These are phyloP conservation scores for Cantharellus cinnabarinus DNA, from an alignment of 768 basidiomycete genomes.

Conservation along the genomic window DNA sequence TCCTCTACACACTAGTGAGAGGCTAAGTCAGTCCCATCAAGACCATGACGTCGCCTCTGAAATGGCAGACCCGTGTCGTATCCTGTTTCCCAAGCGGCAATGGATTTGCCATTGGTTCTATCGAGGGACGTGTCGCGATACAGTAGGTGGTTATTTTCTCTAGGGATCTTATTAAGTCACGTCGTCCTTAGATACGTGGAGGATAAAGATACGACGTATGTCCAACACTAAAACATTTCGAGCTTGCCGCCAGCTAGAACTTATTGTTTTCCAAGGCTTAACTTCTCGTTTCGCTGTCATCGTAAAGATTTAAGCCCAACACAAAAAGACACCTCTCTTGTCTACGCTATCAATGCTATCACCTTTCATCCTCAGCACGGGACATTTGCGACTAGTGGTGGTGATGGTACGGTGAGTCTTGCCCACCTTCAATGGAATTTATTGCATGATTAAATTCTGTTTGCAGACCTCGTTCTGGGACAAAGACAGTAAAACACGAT, in stretches of 20 bases:
- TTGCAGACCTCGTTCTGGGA: slow-evolving; percentile 14
- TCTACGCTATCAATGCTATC: slow-evolving; percentile 72
- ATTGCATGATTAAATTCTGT: not conserved
- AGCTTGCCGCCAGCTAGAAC: not conserved
- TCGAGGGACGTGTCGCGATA: slow-evolving; percentile 20
- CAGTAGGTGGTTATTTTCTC: slow-evolving; percentile 17
- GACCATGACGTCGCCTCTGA: slow-evolving; percentile 19
- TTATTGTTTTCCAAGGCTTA: slow-evolving; percentile 26
- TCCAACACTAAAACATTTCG: slow-evolving; percentile 1
- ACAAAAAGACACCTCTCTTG: slow-evolving; percentile 42
- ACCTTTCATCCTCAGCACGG: slow-evolving; percentile 69
- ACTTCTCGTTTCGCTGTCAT: slow-evolving; percentile 80
- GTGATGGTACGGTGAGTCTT: slow-evolving; percentile 10
- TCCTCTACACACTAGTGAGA: not conserved
- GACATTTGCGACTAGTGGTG: slow-evolving; percentile 53
- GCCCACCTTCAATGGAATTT: not conserved
- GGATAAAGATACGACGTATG: slow-evolving; percentile 56
- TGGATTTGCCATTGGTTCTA: slow-evolving; percentile 7
- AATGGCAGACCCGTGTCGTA: slow-evolving; percentile 15
- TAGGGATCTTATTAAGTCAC: slow-evolving; percentile 17
- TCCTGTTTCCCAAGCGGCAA: slow-evolving; percentile 9
- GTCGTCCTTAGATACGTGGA: slow-evolving; percentile 24
- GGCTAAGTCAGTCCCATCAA: slow-evolving; percentile 1
- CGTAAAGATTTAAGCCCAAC: slow-evolving; percentile 35
- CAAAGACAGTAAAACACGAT: slow-evolving; percentile 18